Conservation (phyloP, 2,329 filamentous ascomycete species). For the Trichoderma gracile region DNA sequence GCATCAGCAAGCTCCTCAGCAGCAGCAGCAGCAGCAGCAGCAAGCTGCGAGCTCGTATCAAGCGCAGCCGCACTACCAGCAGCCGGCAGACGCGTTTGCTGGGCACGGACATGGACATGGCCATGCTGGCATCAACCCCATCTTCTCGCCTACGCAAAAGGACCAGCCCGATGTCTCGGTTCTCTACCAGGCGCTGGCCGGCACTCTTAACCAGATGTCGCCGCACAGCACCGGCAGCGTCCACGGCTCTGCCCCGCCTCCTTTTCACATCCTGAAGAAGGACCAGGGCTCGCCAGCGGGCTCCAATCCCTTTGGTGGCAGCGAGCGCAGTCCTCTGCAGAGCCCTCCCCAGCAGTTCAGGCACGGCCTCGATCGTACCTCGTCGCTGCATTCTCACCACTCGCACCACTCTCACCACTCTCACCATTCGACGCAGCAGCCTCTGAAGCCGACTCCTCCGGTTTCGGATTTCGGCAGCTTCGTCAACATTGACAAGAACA, state of each 20-base stretch:
- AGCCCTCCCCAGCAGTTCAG: constrained; percentile 49
- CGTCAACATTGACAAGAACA: constrained; percentile 55
- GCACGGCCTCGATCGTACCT: constrained; percentile 41
- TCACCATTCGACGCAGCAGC: constrained; percentile 32
- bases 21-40: constrained; percentile 32
- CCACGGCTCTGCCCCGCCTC: constrained; percentile 37
- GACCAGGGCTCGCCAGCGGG: constrained; percentile 43
- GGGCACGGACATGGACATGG: constrained; percentile 27
- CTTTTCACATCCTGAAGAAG: constrained; percentile 56
- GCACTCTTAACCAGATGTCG: constrained; percentile 43
- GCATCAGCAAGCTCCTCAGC: not conserved
- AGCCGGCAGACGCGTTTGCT: constrained; percentile 33
- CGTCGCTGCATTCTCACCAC: constrained; percentile 35
- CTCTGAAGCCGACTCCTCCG: constrained; percentile 34
- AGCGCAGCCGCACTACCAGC: constrained; percentile 32
- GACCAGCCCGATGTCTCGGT: constrained; percentile 43
- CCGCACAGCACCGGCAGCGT: constrained; percentile 45
- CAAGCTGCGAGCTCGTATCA: constrained; percentile 32
- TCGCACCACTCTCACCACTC: constrained; percentile 31
- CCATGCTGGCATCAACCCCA: constrained; percentile 33
- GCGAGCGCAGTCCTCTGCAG: constrained; percentile 46
- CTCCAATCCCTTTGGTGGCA: constrained; percentile 40
- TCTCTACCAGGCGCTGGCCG: constrained; percentile 43
- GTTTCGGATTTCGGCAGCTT: constrained; percentile 37
- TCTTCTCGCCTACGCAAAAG: constrained; percentile 37